Percentiles rank a stretch among this genome's conserved stretches.
Evolutionary conservation across 139 green algal genomes (phyloP).

Genomic region (Coccomyxa sp.): DNA sequence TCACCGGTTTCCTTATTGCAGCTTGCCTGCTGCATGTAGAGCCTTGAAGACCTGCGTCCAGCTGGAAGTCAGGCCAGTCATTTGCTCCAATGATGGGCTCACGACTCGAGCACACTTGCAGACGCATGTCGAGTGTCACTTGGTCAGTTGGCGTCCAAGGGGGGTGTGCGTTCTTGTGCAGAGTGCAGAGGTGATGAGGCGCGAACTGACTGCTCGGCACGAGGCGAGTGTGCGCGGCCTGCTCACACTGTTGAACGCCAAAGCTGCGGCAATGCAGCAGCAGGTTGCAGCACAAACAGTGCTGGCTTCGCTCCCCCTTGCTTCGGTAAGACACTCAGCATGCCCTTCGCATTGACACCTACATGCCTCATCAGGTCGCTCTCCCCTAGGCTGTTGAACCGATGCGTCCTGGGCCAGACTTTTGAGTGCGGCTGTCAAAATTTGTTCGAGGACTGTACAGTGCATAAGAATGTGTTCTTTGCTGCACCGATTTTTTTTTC

Average conservation of each 20-base stretch:
- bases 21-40: not conserved
- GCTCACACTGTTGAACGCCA: not conserved
- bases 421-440: too few relatives aligned
- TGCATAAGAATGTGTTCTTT: too few relatives aligned
- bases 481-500: too few relatives aligned
- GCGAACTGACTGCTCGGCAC: not conserved
- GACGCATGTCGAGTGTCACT: not conserved
- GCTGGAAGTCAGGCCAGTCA: not conserved
- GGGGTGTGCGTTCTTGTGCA: not conserved
- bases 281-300: too few relatives aligned
- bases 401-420: too few relatives aligned
- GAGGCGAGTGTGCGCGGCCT: not conserved
- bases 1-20: not conserved
- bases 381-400: too few relatives aligned
- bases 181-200: not conserved
- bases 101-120: not conserved
- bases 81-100: not conserved
- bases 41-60: not conserved
- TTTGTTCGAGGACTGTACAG: too few relatives aligned
- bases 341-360: too few relatives aligned
- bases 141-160: not conserved
- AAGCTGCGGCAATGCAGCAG: too few relatives aligned
- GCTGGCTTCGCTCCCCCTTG: too few relatives aligned
- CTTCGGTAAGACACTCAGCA: too few relatives aligned
- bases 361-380: too few relatives aligned